Percentiles rank a stretch among this genome's conserved stretches.
Evolutionary conservation across 805 yeast genomes (phyloP).

Genomic region (Pichia occidentalis): DNA sequence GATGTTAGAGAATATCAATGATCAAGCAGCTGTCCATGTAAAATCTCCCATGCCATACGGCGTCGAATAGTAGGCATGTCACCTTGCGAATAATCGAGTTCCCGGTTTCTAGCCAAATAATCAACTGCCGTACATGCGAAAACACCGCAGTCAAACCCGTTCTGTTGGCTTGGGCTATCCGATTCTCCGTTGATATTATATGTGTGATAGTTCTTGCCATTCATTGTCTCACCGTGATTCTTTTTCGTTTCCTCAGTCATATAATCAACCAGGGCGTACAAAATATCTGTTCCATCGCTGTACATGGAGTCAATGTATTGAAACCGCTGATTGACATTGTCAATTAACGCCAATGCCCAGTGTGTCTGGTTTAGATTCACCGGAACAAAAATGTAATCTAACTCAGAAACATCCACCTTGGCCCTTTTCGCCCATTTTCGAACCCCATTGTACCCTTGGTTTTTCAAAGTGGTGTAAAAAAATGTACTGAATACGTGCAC

Average conservation of each 20-base stretch:
- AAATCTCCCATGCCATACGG: constrained; percentile 59
- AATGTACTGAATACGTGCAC: constrained; percentile 81
- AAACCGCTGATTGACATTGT: constrained; percentile 52
- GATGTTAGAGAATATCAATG: neutral
- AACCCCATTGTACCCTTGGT: constrained; percentile 75
- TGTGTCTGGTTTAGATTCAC: constrained; percentile 79
- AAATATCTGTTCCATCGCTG: constrained; percentile 38
- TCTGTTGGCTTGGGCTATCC: constrained; percentile 71
- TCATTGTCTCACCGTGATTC: constrained; percentile 33
- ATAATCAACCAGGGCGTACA: constrained; percentile 50
- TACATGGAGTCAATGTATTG: constrained; percentile 73
- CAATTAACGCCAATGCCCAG: constrained; percentile 85
- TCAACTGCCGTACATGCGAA: constrained; percentile 77
- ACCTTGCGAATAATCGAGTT: constrained; percentile 49
- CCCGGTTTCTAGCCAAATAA: constrained; percentile 45
- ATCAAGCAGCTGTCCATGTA: constrained; percentile 17
- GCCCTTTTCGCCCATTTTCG: constrained; percentile 78
- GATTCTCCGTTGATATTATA: constrained; percentile 23
- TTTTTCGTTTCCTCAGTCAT: constrained; percentile 62
- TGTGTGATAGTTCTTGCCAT: constrained; percentile 26
- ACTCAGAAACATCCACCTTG: constrained; percentile 54
- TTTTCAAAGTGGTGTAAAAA: constrained; percentile 66
- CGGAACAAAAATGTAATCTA: constrained; percentile 71
- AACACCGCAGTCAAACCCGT: constrained; percentile 94
- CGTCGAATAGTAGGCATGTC: constrained; percentile 68